phyloP scores from a whole-genome alignment of 2,329 filamentous ascomycete genomes.

The Fusarium paranaense region DNA sequence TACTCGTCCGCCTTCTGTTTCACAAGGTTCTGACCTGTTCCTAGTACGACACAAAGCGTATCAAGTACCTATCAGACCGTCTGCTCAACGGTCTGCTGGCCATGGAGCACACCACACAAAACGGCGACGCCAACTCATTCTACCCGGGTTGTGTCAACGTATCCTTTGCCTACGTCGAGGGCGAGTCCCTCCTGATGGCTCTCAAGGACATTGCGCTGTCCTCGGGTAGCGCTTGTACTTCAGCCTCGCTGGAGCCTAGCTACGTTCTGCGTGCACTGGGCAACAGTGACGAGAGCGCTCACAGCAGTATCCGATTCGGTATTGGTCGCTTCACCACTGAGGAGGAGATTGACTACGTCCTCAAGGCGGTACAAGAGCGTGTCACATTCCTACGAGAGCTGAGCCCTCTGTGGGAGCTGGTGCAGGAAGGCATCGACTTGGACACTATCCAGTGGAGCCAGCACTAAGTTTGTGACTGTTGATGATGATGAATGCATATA shows the following conservation, averaged over 20 bases:
- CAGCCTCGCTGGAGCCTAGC: slow-evolving; percentile 93
- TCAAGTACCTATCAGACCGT: slow-evolving; percentile 84
- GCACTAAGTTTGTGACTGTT: slow-evolving; percentile 68
- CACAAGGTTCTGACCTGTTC: slow-evolving; percentile 20
- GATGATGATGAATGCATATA: not conserved
- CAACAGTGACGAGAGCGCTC: slow-evolving; percentile 96
- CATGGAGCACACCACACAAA: slow-evolving; percentile 92
- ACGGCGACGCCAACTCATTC: slow-evolving; percentile 84
- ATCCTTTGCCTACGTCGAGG: slow-evolving; percentile 98
- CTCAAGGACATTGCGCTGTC: slow-evolving; percentile 97
- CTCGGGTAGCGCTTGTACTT: slow-evolving; percentile 96
- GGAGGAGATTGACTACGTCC: slow-evolving; percentile 94
- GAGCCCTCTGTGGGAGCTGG: slow-evolving; percentile 96
- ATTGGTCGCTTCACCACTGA: slow-evolving; percentile 98
- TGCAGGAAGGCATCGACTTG: slow-evolving; percentile 95
- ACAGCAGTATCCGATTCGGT: slow-evolving; percentile 97
- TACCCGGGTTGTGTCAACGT: slow-evolving; percentile 99
- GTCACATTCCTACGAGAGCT: slow-evolving; percentile 94
- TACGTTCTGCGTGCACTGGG: slow-evolving; percentile 95
- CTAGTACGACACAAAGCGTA: slow-evolving; percentile 93
- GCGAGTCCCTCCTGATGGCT: slow-evolving; percentile 97
- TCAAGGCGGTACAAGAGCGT: slow-evolving; percentile 91
- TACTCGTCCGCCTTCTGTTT: slow-evolving; percentile 11
- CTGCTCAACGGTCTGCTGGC: slow-evolving; percentile 84
- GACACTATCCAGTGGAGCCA: slow-evolving; percentile 99